phyloP scores from a whole-genome alignment of 2,329 filamentous ascomycete genomes.

The Hansfordia pulvinata region DNA sequence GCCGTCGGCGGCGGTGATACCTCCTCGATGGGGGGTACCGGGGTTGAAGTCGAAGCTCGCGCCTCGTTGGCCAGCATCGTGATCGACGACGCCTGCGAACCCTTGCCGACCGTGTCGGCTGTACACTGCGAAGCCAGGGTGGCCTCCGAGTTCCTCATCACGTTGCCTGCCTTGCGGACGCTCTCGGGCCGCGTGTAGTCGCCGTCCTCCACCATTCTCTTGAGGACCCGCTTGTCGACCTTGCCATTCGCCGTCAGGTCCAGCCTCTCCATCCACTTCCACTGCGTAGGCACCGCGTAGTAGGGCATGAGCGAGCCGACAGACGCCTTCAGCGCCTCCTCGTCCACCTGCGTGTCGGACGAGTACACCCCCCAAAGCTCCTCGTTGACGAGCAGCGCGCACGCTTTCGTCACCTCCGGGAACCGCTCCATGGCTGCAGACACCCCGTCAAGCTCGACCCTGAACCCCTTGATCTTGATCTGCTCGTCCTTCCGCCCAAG shows the following conservation, averaged over 20 bases:
- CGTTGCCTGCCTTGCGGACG: too few relatives aligned
- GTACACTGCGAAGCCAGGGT: too few relatives aligned
- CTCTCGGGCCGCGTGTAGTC: conserved; percentile 7
- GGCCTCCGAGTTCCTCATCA: too few relatives aligned
- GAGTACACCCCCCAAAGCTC: conserved; percentile 37
- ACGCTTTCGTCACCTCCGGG: conserved; percentile 30
- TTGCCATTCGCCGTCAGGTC: conserved; percentile 42
- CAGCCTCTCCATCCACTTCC: conserved; percentile 27
- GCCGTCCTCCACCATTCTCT: conserved; percentile 14
- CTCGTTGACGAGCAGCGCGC: conserved; percentile 30
- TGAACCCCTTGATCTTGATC: conserved; percentile 49
- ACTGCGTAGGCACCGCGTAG: conserved; percentile 36
- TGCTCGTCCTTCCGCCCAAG: conserved; percentile 47
- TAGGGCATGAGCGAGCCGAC: conserved; percentile 33
- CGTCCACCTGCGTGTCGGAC: conserved; percentile 15
- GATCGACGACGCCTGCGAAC: too few relatives aligned
- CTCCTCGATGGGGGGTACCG: too few relatives aligned
- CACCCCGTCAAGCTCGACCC: conserved; percentile 46
- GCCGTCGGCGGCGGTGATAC: too few relatives aligned
- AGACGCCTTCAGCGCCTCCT: conserved; percentile 22
- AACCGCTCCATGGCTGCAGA: conserved; percentile 32
- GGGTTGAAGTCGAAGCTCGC: too few relatives aligned
- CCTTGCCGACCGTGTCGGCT: too few relatives aligned
- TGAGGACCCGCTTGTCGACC: conserved; percentile 35
- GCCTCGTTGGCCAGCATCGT: too few relatives aligned